phyloP scores from a whole-genome alignment of 495 filamentous ascomycete species.

The Umbilicaria muhlenbergii region DNA sequence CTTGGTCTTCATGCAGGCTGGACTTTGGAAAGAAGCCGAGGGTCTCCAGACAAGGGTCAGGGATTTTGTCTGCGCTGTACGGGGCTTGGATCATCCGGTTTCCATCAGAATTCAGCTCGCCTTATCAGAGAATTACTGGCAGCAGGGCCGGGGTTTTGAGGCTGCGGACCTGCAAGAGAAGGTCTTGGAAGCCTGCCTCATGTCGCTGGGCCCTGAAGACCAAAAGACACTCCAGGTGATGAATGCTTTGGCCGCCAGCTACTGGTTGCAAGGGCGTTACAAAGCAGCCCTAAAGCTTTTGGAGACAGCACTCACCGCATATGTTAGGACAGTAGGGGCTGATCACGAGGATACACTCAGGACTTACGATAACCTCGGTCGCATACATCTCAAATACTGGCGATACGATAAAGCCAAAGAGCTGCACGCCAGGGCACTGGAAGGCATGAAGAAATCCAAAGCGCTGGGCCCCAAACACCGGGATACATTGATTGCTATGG shows the following conservation, averaged over 20 bases:
- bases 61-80: constrained; percentile 4
- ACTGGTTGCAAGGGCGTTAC: constrained; percentile 12
- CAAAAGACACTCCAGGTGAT: constrained; percentile 14
- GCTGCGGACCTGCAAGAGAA: constrained; percentile 11
- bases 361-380: constrained; percentile 15
- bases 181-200: constrained; percentile 13
- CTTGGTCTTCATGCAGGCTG: constrained; percentile 19
- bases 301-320: constrained; percentile 10
- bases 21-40: constrained; percentile 15
- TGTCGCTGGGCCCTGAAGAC: constrained; percentile 10
- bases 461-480: constrained; percentile 17
- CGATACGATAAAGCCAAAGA: constrained; percentile 11
- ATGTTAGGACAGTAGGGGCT: constrained; percentile 9
- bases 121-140: constrained; percentile 12
- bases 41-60: constrained; percentile 12
- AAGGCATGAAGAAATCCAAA: constrained; percentile 16
- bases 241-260: constrained; percentile 11
- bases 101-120: constrained; percentile 10
- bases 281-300: constrained; percentile 16
- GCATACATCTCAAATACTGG: constrained; percentile 8
- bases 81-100: constrained; percentile 9
- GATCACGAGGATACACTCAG: constrained; percentile 15
- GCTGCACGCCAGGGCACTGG: constrained; percentile 13
- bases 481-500: constrained; percentile 17
- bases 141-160: constrained; percentile 4